Percentiles rank a stretch among this genome's conserved stretches.
Evolutionary conservation across 2,329 filamentous ascomycete genomes (phyloP).

Genomic region (Catunica adiposa): DNA sequence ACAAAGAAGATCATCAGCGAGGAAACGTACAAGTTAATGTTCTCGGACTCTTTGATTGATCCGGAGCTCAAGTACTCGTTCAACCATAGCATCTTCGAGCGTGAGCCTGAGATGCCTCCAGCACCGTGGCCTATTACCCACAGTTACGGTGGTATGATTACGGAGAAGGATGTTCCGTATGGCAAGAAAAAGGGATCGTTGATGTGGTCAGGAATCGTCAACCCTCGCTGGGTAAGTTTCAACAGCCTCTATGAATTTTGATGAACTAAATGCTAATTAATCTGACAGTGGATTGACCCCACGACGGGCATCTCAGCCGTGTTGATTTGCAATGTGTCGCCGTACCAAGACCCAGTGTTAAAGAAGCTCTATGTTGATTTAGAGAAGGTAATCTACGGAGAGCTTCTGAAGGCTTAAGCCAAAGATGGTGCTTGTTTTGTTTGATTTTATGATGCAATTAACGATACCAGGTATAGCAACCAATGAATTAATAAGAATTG

Average conservation of each 20-base stretch:
- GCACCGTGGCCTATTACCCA: conserved; percentile 21
- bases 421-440: too few species aligned
- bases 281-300: conserved; percentile 23
- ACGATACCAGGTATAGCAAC: neutral
- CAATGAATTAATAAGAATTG: neutral
- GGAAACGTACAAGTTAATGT: conserved; percentile 22
- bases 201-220: conserved; percentile 28
- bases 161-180: conserved; percentile 23
- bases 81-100: conserved; percentile 11
- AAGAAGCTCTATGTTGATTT: conserved; percentile 25
- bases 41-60: conserved; percentile 26
- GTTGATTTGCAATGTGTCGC: conserved; percentile 25
- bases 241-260: neutral
- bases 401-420: conserved; percentile 5
- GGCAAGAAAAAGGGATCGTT: conserved; percentile 27
- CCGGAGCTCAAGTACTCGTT: conserved; percentile 18
- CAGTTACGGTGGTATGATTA: conserved; percentile 26
- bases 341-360: conserved; percentile 24
- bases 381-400: conserved; percentile 24
- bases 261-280: neutral
- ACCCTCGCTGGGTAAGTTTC: conserved; percentile 27
- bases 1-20: conserved; percentile 20
- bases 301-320: conserved; percentile 25
- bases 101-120: conserved; percentile 23
- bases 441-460: neutral